A percentile compares a stretch with the other conserved stretches of the same genome.
Evolutionary conservation across 129 eudicot genomes (phyloP).

Genomic region (Gnaphalium uliginosum): DNA sequence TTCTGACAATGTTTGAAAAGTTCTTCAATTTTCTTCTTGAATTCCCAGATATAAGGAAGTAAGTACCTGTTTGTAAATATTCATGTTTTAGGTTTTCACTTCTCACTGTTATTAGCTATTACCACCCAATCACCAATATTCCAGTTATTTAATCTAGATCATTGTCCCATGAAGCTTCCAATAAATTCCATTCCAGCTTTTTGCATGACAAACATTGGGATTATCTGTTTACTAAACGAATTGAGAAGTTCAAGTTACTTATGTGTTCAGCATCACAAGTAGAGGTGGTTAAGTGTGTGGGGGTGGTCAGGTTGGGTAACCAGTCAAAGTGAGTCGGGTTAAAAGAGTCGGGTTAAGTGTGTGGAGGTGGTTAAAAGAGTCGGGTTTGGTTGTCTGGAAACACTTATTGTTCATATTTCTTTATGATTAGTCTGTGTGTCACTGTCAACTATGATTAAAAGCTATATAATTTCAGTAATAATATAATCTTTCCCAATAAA

Average conservation of each 20-base stretch:
- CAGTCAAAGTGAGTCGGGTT: too few species aligned
- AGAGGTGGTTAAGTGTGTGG: slow-evolving; percentile 46
- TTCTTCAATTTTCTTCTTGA: slow-evolving; percentile 59
- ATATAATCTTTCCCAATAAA: too few species aligned
- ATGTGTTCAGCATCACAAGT: neutral
- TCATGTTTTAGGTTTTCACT: too few species aligned
- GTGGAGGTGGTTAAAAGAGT: too few species aligned
- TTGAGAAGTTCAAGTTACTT: neutral
- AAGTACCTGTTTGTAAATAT: slow-evolving; percentile 28
- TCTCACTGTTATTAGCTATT: too few species aligned
- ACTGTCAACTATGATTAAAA: too few species aligned
- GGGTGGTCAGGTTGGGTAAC: slow-evolving; percentile 24
- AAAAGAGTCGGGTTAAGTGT: too few species aligned
- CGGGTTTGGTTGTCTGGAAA: too few species aligned
- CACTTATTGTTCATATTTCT: too few species aligned
- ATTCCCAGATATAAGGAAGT: slow-evolving; percentile 67
- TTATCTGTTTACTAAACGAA: too few species aligned
- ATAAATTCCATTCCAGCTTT: neutral
- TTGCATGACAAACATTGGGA: neutral
- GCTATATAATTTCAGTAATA: too few species aligned
- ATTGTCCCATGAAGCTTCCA: neutral
- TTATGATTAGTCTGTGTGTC: too few species aligned
- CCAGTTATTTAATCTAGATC: slow-evolving; percentile 2
- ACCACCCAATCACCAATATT: neutral
- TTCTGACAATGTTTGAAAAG: slow-evolving; percentile 64